Evolutionary conservation across 805 yeast species (phyloP).

Genomic region (Candida multigemmis): DNA sequence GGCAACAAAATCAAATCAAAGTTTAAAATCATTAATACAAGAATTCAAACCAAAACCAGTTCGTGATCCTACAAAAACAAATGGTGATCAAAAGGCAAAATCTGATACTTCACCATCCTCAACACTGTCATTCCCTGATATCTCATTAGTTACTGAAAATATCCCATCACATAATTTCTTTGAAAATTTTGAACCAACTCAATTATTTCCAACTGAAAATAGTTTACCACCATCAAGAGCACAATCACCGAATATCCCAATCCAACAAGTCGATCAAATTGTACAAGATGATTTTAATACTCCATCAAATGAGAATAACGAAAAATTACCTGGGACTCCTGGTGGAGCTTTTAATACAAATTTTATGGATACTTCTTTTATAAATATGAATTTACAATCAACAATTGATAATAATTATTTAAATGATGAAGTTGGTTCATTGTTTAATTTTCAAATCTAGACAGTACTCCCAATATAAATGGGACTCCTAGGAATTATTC

Average conservation of each 20-base stretch:
- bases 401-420: constrained; percentile 15
- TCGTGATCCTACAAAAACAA: neutral
- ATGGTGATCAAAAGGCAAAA: constrained; percentile 1
- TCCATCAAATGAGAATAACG: constrained; percentile 1
- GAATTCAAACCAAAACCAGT: constrained; percentile 14
- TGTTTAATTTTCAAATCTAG: constrained; percentile 15
- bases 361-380: constrained; percentile 30
- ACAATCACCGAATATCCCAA: constrained; percentile 19
- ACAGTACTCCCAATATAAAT: neutral
- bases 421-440: constrained; percentile 16
- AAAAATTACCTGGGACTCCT: constrained; percentile 11
- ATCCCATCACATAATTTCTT: constrained; percentile 39
- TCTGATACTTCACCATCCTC: constrained; percentile 25
- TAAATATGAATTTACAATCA: constrained; percentile 34
- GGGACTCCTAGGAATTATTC: neutral
- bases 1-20: constrained; percentile 6
- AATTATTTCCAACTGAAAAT: constrained; percentile 37
- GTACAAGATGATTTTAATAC: neutral
- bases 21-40: constrained; percentile 23
- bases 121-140: constrained; percentile 37
- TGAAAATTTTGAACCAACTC: constrained; percentile 50
- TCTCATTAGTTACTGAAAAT: constrained; percentile 46
- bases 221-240: constrained; percentile 29
- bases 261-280: constrained; percentile 1
- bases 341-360: constrained; percentile 22